Evolutionary conservation across 208 protist genomes (phyloP), one percentile per base, ranked within the genome.

Genomic region (Crithidia brevicula): DNA sequence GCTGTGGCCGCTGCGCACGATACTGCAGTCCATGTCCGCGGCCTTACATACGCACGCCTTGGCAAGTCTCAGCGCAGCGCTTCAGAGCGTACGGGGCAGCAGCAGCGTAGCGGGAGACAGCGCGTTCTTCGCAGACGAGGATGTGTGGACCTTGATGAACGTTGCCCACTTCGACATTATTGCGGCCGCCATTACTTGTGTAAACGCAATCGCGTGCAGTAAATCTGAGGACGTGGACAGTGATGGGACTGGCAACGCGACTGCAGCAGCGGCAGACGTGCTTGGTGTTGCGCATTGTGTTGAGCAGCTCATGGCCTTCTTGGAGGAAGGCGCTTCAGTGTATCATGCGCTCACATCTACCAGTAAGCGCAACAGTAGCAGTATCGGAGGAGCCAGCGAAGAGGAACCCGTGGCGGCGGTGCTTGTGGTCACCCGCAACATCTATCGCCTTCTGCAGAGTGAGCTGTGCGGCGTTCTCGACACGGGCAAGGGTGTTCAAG

Each of bases 371-470:
- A 38, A n/a, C 22, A 23, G 20, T 13, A n/a, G 50, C 18, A 20
- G 59, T 45, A 34, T 73, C 53, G 43, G 25, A 40, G 8, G 63
- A 78, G n/a, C n/a, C n/a, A n/a, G n/a, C 36, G 36, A 7, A 40
- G 36, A 40, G 46, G 36, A 18, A 28, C 74, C 71, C 27, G 51
- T 83, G 10, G 57, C 84, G 43, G 60, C 70, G 31, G n/a, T 83
- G 47, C 46, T 92, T 13, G 34, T 92, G 25, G 22, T 91, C 4
- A 47, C 63, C 8, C 81, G 88, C 15, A 88, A 94, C 64, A 57
- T 58, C 1, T 79, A 79, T 16, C 78, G 88, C 22, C 54, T 92
- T 13, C 58, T 94, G 57, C 81, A 90, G 43, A 82, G 77, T 33
- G 66, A 80, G 40, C 53, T 94, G 30, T 86, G 66, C 53, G 75